Conservation (phyloP, 2,329 filamentous ascomycete species). For the Calonectria naviculata region DNA sequence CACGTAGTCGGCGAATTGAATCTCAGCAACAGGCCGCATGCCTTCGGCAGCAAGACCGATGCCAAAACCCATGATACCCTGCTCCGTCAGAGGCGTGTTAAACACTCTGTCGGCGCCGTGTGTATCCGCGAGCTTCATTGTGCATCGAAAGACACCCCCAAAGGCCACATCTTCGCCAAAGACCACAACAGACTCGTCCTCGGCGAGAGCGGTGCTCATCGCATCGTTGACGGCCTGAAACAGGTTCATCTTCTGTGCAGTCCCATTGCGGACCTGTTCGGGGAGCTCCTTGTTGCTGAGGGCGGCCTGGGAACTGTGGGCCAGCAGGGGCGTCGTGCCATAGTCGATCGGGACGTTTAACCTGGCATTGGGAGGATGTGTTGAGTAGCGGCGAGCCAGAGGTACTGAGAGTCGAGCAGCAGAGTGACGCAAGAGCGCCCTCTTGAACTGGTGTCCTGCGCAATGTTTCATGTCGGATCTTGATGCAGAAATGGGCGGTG, state of each 20-base stretch:
- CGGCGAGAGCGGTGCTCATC: constrained; percentile 81
- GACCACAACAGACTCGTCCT: constrained; percentile 87
- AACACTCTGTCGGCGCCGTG: constrained; percentile 93
- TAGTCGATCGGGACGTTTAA: constrained; percentile 93
- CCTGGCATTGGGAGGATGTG: constrained; percentile 68
- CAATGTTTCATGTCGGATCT: constrained; percentile 47
- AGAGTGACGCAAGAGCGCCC: constrained; percentile 37
- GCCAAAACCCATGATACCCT: constrained; percentile 93
- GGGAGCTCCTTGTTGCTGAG: constrained; percentile 80
- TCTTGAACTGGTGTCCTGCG: constrained; percentile 43
- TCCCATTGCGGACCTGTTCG: constrained; percentile 70
- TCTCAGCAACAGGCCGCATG: constrained; percentile 92
- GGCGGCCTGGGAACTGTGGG: constrained; percentile 80
- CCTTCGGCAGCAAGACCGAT: constrained; percentile 92
- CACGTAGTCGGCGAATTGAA: constrained; percentile 96
- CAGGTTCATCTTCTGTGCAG: constrained; percentile 89
- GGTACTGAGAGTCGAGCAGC: constrained; percentile 30
- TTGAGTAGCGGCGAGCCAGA: constrained; percentile 58
- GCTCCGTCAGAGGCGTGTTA: constrained; percentile 94
- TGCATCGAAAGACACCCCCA: constrained; percentile 95
- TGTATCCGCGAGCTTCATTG: constrained; percentile 88
- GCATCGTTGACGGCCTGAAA: constrained; percentile 96
- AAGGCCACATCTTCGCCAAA: constrained; percentile 99
- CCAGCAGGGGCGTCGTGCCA: constrained; percentile 80
- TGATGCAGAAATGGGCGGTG: constrained; percentile 9